Conservation (phyloP, 2,329 filamentous ascomycete genomes). For the Lasiodiplodia sp. region DNA sequence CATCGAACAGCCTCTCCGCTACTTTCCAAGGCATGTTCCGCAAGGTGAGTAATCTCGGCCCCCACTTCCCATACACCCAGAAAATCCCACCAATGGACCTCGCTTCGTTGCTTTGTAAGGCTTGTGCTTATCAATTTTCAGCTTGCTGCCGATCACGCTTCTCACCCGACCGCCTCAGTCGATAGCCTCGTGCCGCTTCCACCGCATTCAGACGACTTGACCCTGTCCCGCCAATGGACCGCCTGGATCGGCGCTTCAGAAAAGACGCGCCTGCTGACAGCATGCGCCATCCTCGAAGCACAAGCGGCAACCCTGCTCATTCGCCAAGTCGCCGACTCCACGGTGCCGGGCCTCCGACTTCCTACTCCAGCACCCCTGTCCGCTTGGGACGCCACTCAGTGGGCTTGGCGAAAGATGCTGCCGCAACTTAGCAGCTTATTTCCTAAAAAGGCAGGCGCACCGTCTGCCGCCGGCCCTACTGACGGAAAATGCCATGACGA, state of each 20-base stretch:
- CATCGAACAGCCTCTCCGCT: slow-evolving; percentile 45
- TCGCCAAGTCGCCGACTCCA: slow-evolving; percentile 20
- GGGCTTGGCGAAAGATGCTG: slow-evolving; percentile 18
- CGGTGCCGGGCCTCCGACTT: slow-evolving; percentile 41
- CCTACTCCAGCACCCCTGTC: slow-evolving; percentile 45
- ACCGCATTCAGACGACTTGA: slow-evolving; percentile 34
- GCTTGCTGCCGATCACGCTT: slow-evolving; percentile 16
- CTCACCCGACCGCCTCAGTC: slow-evolving; percentile 23
- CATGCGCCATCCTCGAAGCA: slow-evolving; percentile 53
- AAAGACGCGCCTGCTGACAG: slow-evolving; percentile 48
- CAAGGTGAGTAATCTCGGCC: slow-evolving; percentile 37
- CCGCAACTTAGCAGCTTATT: slow-evolving; percentile 21
- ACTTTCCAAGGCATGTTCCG: slow-evolving; percentile 49
- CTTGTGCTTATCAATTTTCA: slow-evolving; percentile 12
- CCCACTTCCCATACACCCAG: slow-evolving; percentile 29
- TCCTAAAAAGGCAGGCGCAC: slow-evolving; percentile 31
- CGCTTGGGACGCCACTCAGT: slow-evolving; percentile 47
- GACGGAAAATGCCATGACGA: slow-evolving; percentile 17
- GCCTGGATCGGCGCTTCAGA: slow-evolving; percentile 44
- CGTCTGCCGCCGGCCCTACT: neutral
- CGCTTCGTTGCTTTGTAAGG: neutral
- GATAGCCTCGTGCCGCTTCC: slow-evolving; percentile 22
- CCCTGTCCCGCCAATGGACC: slow-evolving; percentile 40
- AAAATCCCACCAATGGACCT: slow-evolving; percentile 17
- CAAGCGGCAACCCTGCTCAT: slow-evolving; percentile 36